Evolutionary conservation across 2,329 filamentous ascomycete species (phyloP).

Genomic region (Sclerotinia subarctica): DNA sequence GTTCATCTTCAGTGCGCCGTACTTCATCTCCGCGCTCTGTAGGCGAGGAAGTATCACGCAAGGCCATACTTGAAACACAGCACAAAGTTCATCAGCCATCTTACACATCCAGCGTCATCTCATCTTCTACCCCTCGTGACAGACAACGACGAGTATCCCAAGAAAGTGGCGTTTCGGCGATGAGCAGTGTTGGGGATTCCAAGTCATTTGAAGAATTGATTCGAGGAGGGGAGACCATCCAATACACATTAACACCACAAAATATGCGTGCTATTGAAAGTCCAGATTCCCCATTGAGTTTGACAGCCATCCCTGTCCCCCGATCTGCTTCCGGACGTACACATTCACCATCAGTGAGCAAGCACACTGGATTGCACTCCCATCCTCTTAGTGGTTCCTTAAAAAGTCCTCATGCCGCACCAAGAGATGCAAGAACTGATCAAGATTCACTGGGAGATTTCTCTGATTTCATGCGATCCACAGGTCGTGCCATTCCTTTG

Average conservation of each 20-base stretch:
- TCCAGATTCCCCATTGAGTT: slow-evolving; percentile 40
- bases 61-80: slow-evolving; percentile 19
- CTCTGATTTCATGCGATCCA: slow-evolving; percentile 71
- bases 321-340: slow-evolving; percentile 31
- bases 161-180: slow-evolving; percentile 44
- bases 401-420: slow-evolving; percentile 36
- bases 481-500: slow-evolving; percentile 55
- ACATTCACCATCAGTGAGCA: slow-evolving; percentile 33
- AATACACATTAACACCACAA: slow-evolving; percentile 77
- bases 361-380: slow-evolving; percentile 29
- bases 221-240: slow-evolving; percentile 76
- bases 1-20: slow-evolving; percentile 18
- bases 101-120: slow-evolving; percentile 51
- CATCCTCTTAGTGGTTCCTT: slow-evolving; percentile 22
- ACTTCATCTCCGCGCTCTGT: slow-evolving; percentile 25
- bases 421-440: slow-evolving; percentile 70
- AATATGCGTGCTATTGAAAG: slow-evolving; percentile 76
- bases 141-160: slow-evolving; percentile 57
- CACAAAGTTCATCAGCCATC: slow-evolving; percentile 26
- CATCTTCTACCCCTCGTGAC: slow-evolving; percentile 47
- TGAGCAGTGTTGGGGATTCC: slow-evolving; percentile 54
- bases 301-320: slow-evolving; percentile 24
- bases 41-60: slow-evolving; percentile 23
- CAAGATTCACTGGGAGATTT: slow-evolving; percentile 76
- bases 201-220: slow-evolving; percentile 77